phyloP scores from a whole-genome alignment of 1,284 basidiomycete species.

The Anthracocystis panici-leucophaei region DNA sequence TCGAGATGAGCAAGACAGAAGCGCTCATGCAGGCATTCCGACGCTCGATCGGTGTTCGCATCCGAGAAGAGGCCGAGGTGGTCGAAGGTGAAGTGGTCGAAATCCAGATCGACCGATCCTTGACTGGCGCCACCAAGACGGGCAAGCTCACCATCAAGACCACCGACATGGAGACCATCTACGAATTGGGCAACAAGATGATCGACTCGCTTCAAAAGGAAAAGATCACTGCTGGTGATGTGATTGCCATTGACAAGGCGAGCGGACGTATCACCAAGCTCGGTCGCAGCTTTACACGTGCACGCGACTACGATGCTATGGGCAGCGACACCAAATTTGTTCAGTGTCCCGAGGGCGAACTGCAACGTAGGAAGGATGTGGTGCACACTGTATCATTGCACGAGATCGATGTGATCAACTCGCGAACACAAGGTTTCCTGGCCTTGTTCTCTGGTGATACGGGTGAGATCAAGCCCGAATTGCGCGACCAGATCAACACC shows the following conservation, averaged over 20 bases:
- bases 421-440: conserved; percentile 87
- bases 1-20: conserved; percentile 96
- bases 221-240: conserved; percentile 95
- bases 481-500: conserved; percentile 94
- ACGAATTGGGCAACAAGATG: conserved; percentile 99
- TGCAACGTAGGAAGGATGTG: conserved; percentile 96
- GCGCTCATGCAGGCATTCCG: conserved; percentile 96
- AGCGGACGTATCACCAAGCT: conserved; percentile 96
- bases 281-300: conserved; percentile 92
- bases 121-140: conserved; percentile 97
- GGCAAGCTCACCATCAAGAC: conserved; percentile 98
- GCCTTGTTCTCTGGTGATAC: conserved; percentile 82
- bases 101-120: conserved; percentile 95
- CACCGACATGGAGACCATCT: conserved; percentile 99
- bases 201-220: conserved; percentile 96
- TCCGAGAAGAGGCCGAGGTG: conserved; percentile 96
- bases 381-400: conserved; percentile 96
- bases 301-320: conserved; percentile 98
- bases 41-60: conserved; percentile 93
- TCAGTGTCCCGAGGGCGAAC: conserved; percentile 96
- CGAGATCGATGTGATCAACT: conserved; percentile 99
- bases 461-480: conserved; percentile 97
- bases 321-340: conserved; percentile 92
- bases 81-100: conserved; percentile 99
- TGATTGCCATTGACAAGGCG: conserved; percentile 96